Base-by-base conservation (phyloP, 352 stramenopile species). In the Pythium utonaiense region DNA sequence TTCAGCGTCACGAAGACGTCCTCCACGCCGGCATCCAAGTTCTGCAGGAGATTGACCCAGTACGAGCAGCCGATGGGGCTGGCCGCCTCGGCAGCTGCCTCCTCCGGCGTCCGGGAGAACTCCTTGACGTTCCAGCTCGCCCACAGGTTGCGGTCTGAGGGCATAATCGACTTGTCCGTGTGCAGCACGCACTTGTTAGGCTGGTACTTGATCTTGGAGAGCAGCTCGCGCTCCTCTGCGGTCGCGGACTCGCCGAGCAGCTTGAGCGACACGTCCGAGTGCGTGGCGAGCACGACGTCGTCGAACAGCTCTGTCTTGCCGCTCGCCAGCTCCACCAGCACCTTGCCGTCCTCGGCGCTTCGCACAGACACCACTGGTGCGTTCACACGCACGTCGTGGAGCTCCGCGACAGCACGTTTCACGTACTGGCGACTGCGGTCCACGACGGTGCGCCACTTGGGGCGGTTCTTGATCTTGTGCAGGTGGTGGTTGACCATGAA, bases 1-100 rank as follows among this genome's bases (percentile, higher is more conserved):
- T 96, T 97, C 16, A 97, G 70, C 19, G 76, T 91, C n/a, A 97
- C 82, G 48, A 97, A 96, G 16, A 96, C 73, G 45, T 90, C 69
- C 16, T 71, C 28, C 38, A 69, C 42, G 33, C 62, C 48, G 17
- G 80, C 81, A 38, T 80, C 61, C 3, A 96, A 67, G 61, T 91
- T 94, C 72, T 97, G 90, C 8, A 97, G 71, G 41, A 72, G 65
- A 67, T 94, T 95, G 49, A 96, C 71, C 77, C 83, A 94, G 67
- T 96, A 96, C 2, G 88, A 96, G 19, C 96, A 69, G 55, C 62
- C 63, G n/a, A 69, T 47, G 13, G 62, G 62, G 25, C 44, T 56
- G 19, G 42, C 44, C 17, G 51, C 57, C 10, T 28, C 14, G 3
- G 80, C 60, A 6, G 90, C 79, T 21, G 78, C 69, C 12, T 34